phyloP scores from a whole-genome alignment of 179 eudicot genomes.

The Patellifolia procumbens region DNA sequence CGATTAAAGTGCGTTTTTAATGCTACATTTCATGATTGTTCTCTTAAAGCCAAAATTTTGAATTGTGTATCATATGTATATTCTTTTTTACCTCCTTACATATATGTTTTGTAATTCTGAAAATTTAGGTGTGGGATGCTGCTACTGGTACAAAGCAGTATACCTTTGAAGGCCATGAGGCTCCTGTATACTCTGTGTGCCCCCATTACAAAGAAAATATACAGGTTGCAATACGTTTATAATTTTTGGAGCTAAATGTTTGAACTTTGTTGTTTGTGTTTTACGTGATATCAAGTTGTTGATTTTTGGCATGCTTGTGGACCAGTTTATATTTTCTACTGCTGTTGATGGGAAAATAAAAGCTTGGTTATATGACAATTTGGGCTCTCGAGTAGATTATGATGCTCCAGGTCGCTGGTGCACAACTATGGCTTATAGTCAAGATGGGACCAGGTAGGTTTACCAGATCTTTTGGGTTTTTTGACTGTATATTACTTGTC shows the following conservation, averaged over 20 bases:
- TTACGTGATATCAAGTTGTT: constrained; percentile 9
- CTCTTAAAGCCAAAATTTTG: not conserved
- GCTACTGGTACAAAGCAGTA: constrained; percentile 67
- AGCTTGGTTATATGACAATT: constrained; percentile 95
- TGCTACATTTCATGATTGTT: constrained; percentile 12
- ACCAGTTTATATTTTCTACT: constrained; percentile 89
- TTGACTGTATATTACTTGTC: too few relatives aligned
- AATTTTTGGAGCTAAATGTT: not conserved
- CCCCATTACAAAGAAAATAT: constrained; percentile 86
- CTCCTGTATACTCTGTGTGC: constrained; percentile 96
- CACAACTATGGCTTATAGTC: constrained; percentile 94
- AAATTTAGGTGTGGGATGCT: constrained; percentile 88
- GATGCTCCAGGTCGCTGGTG: constrained; percentile 98
- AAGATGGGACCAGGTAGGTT: constrained; percentile 86
- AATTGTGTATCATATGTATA: not conserved
- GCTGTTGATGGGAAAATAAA: constrained; percentile 94
- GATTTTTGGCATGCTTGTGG: constrained; percentile 13
- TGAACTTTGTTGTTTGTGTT: not conserved
- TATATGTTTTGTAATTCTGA: not conserved
- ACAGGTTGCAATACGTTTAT: constrained; percentile 48
- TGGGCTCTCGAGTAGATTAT: constrained; percentile 93
- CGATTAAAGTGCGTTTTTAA: constrained; percentile 53
- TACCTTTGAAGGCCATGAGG: constrained; percentile 94
- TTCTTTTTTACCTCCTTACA: not conserved
- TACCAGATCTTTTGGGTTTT: constrained; percentile 6